Base-by-base conservation (phyloP, 2,329 filamentous ascomycete species). In the Dothidotthia symphoricarpi region DNA sequence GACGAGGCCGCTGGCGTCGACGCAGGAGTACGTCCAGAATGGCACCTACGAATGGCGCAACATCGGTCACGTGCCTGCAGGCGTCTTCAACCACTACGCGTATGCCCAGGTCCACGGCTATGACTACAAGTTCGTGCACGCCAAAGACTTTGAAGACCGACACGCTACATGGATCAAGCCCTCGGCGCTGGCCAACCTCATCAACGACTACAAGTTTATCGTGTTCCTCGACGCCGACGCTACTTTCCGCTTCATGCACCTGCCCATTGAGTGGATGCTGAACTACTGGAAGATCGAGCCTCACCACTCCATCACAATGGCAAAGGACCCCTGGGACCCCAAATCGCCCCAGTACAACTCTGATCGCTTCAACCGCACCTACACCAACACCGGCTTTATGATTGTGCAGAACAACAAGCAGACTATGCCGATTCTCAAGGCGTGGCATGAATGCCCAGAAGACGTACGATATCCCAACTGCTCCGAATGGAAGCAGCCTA, bases 361-460 rank as follows among this genome's bases (percentile, higher is more conserved):
- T 9, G 72, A 75, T 46, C 59, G 61, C 34, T 62, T 66, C 43
- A 69, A 69, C 43, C 59, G 60, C 32, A 62, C 62, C 64, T 48
- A 73, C 69, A 66, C 66, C 51, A 77, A 77, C 63, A 75, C 75
- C 1, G 75, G 75, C 13, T 77, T 77, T 64, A 75, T 77, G 55
- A 61, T 77, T 26, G 69, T 74, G 3, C 75, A 77, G 59, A 75
- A 75, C 56, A 73, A 73, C 49, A 55, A 66, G 12, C 69, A 68
- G 45, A 74, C 73, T 1, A 69, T 69, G 45, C 64, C 72, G 22
- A 74, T 78, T 24, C 63, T 77, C 26, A 67, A 72, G 41, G 72
- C 71, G 29, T 77, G 75, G 75, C 63, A 66, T 57, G 47, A 66
- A 36, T 69, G 65, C 34, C 64, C 65, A 2, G 61, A 66, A 7